Evolutionary conservation across 2,329 filamentous ascomycete genomes (phyloP), one percentile per base, ranked within the genome.

Genomic region (Graphilbum sp.): DNA sequence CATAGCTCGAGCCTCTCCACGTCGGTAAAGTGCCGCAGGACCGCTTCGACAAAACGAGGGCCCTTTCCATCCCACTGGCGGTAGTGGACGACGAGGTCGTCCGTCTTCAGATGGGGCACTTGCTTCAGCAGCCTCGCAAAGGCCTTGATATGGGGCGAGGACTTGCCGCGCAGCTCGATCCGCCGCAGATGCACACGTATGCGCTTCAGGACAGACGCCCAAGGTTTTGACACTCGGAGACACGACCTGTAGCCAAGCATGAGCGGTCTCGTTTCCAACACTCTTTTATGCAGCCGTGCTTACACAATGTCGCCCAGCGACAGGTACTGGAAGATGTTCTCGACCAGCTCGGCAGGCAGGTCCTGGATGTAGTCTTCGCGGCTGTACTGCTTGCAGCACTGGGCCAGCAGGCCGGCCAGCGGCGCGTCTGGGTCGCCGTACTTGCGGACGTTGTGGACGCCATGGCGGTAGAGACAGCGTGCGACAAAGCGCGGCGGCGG

Each of bases 401-500:
- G 31, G 3, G 16, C 30, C 5, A 45, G 40, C 15, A 37, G 17
- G 25, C 31, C 31, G 24, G 2, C 30, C 30, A 16, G n/a, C 8
- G 15, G 8, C 5, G n/a, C 30, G 30, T 18, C 15, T 8, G 18
- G 16, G 16, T 41, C 30, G 37, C 42, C 44, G 29, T 41, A 3
- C 11, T 10, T 11, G 12, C 30, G 11, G 10, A 46, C 44, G 7
- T 43, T 45, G 36, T 46, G 37, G 31, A 41, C 12, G 12, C 45
- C 45, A 13, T 47, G 45, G 1, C 19, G 32, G 39, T 44, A 47
- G 19, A 47, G 11, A 16, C 45, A 47, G 20, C 44, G 44, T 2
- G 41, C 43, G 3, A 19, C 36, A 12, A 44, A 43, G 1, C 41
- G 39, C 18, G 15, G n/a, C 5, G 29, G 19, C 19, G 20, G n/a